Base-by-base conservation (phyloP, 768 basidiomycete genomes). In the Kwoniella sp. region DNA sequence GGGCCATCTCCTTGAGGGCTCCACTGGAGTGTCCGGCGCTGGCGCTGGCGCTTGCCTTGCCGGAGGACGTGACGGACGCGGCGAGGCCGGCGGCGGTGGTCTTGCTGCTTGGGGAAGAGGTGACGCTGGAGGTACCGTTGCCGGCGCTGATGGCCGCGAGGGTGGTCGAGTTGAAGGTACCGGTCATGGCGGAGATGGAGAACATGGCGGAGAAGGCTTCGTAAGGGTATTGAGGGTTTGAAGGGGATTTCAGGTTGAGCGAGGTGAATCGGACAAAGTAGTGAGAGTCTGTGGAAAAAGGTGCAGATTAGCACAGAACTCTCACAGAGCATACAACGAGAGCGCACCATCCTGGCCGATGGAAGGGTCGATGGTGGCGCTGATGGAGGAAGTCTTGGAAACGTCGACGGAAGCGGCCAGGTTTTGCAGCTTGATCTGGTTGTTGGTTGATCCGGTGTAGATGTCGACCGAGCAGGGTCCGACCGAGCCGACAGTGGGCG, bases 231-330 rank as follows among this genome's bases (percentile, higher is more conserved):
- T 80, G 76, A 12, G 84, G 74, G 49, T 79, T 69, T 2, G 67
- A 64, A 25, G 82, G 40, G 68, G 85, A 82, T 70, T 79, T 84
- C 37, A 80, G 60, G 47, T 31, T 62, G 29, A 79, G 58, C 0
- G 88, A 88, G 52, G 85, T 80, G 65, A 86, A 75, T 41, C 87
- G 86, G 67, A 91, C 80, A 78, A 91, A 91, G 78, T 75, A 76
- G 53, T 67, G 63, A 15, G 44, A 33, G 22, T 68, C 70, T 69
- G 53, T 5, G 15, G 39, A 23, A 33, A n/a, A 46, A n/a, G 17
- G 42, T 28, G 27, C 10, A 25, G 31, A 46, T 28, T 17, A 7
- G 11, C 9, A 23, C 10, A 20, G 7, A 23, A 29, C 29, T 50
- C 14, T 23, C 17, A 37, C 23, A 42, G 25, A n/a, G 6, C 25